Evolutionary conservation across 2,329 filamentous ascomycete species (phyloP).

Genomic region (Colletotrichum scovillei): DNA sequence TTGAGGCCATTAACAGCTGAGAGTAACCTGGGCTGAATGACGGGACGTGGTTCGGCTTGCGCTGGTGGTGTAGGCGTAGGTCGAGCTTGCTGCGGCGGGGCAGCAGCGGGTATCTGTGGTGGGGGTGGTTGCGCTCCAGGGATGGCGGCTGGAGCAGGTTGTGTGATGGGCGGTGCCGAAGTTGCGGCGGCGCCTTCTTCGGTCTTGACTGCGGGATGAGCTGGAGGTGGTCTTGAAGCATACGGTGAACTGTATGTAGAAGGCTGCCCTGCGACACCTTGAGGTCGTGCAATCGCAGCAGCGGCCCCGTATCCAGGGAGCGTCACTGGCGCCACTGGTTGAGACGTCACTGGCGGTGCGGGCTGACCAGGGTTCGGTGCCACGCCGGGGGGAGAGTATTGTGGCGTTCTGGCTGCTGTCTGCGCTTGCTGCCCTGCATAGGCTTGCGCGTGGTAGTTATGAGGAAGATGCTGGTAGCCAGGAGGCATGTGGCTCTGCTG

Average conservation of each 20-base stretch:
- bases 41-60: conserved; percentile 42
- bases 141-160: conserved; percentile 27
- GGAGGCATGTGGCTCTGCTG: conserved; percentile 47
- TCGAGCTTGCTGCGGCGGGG: conserved; percentile 30
- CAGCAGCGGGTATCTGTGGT: conserved; percentile 29
- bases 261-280: conserved; percentile 38
- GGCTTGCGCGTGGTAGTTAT: conserved; percentile 48
- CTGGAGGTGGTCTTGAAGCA: conserved; percentile 40
- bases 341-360: conserved; percentile 39
- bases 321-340: conserved; percentile 40
- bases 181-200: conserved; percentile 34
- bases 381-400: conserved; percentile 33
- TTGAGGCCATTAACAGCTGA: conserved; percentile 58
- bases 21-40: conserved; percentile 58
- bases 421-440: conserved; percentile 40
- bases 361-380: conserved; percentile 35
- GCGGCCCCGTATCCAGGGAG: conserved; percentile 40
- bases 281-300: conserved; percentile 36
- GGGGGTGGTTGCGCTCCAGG: conserved; percentile 22
- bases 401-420: conserved; percentile 26
- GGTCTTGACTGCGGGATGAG: conserved; percentile 36
- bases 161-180: conserved; percentile 13
- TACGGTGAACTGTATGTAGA: conserved; percentile 47
- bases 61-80: conserved; percentile 31
- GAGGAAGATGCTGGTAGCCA: conserved; percentile 48